Evolutionary conservation across 805 yeast species (phyloP), one percentile per base, ranked within the genome.

Genomic region (Wickerhamiella hasegawae): DNA sequence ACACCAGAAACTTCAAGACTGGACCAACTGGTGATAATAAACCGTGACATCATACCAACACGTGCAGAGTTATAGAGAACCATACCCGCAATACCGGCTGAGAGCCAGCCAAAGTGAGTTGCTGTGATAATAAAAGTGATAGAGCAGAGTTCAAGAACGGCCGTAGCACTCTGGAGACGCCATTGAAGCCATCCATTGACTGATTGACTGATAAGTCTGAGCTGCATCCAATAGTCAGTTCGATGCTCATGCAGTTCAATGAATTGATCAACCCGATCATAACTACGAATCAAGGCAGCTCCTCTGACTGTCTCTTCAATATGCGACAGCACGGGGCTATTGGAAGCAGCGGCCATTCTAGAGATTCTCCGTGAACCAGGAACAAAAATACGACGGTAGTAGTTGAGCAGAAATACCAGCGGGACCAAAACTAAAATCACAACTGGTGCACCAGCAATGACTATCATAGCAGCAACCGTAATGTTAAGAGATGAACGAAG

Each of bases 121-220:
- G 80, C 66, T 40, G 73, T 52, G 29, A 81, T 74, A 30, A 87
- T 67, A 45, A 82, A 65, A 6, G 81, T 73, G 6, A 93, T 76
- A 5, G 94, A 73, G 25, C 78, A 75, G 39, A 83, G 64, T 46
- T 82, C 81, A 37, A 85, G 74, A 23, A 81, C 46, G 2, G 94
- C 76, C 16, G 95, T 93, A 48, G 85, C 63, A 36, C 76, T 71
- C 54, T 84, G 94, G 41, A 85, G 63, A 53, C 97, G 67, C 29
- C 79, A 85, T 14, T 93, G 85, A 39, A 85, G 68, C 97, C 97
- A 85, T 62, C 94, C 73, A 53, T 80, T 81, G 6, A 90, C 75
- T 51, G 77, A 79, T 36, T 77, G 70, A 10, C 85, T 66, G 26
- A 93, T 83, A 58, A 81, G 85, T 44, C 69, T 74, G 0, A 40